Base-by-base conservation (phyloP, 495 filamentous ascomycete genomes). In the Xylaria sp. region DNA sequence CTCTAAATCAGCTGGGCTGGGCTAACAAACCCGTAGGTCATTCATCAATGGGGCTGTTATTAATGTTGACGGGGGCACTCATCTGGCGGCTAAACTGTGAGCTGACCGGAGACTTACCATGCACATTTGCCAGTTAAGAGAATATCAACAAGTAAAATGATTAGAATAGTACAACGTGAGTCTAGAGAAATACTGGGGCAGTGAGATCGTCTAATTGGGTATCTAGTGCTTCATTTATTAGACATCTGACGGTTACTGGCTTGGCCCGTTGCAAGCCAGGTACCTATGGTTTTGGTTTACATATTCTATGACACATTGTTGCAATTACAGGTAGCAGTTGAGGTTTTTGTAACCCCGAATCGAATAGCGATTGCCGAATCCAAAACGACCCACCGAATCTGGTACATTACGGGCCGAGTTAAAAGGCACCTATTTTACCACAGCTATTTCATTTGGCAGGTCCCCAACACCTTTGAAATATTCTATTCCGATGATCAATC, bases 11-110 rank as follows among this genome's bases (percentile, higher is more conserved):
- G 12, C 3, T 0, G 61, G 35, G 35, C 35, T 12, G 37, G 43
- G 61, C 68, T 67, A 55, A 41, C n/a, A 37, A 26, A 21, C 50
- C 7, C 40, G 14, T 57, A 76, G 75, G 0, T 86, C 88, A 14
- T 96, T 87, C 82, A 85, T 95, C 14, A 95, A 93, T 71, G 92
- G 92, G 24, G 91, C 92, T 33, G 92, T 88, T n/a, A 89, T 95
- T 74, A 79, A 89, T 17, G 75, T 94, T 67, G 92, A 95, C 80
- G 92, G 92, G 3, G 92, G 92, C 11, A 70, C 79, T 17, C 69
- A 75, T 35, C 67, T 82, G 29, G 63, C 78, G 63, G 62, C 73
- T 15, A 84, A 81, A 77, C 73, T 83, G 37, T 82, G 52, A 69
- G 52, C 41, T 15, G n/a, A 29, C 6, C 19, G 14, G 26, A 19